Percentiles rank a stretch among this genome's conserved stretches.
phyloP scores from a whole-genome alignment of 176 grass and related monocot species.

The Alopecurus myosuroides region DNA sequence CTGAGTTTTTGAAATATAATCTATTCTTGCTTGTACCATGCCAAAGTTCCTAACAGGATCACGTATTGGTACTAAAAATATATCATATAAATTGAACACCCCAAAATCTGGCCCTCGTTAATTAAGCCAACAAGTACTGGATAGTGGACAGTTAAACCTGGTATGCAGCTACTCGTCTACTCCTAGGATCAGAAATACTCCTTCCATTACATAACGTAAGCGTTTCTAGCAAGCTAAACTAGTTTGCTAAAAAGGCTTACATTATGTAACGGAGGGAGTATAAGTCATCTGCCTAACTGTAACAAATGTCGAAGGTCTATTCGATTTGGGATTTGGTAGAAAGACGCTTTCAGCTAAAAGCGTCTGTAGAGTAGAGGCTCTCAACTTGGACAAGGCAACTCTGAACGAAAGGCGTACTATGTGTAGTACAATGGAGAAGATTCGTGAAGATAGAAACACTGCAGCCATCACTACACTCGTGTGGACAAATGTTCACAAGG shows the following conservation, averaged over 20 bases:
- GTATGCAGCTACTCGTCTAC: neutral
- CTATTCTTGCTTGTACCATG: no score
- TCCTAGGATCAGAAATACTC: neutral
- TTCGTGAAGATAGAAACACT: constrained; percentile 4
- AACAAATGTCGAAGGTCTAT: neutral
- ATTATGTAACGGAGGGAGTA: no score
- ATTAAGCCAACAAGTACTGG: neutral
- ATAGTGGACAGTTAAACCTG: no score
- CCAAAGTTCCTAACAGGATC: no score
- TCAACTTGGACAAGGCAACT: constrained; percentile 23
- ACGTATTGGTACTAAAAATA: no score
- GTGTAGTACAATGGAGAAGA: neutral
- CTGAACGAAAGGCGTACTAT: neutral
- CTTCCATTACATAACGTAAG: no score
- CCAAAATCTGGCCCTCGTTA: no score
- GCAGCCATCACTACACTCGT: neutral
- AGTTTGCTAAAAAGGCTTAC: no score
- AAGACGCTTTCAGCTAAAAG: constrained; percentile 17
- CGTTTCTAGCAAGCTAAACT: no score
- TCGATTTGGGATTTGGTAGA: neutral
- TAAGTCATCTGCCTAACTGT: neutral
- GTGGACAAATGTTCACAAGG: constrained; percentile 7
- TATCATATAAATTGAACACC: no score
- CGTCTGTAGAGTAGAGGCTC: neutral
- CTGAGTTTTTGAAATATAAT: no score